phyloP scores from a whole-genome alignment of 495 filamentous ascomycete species.

The Trichoderma virens region DNA sequence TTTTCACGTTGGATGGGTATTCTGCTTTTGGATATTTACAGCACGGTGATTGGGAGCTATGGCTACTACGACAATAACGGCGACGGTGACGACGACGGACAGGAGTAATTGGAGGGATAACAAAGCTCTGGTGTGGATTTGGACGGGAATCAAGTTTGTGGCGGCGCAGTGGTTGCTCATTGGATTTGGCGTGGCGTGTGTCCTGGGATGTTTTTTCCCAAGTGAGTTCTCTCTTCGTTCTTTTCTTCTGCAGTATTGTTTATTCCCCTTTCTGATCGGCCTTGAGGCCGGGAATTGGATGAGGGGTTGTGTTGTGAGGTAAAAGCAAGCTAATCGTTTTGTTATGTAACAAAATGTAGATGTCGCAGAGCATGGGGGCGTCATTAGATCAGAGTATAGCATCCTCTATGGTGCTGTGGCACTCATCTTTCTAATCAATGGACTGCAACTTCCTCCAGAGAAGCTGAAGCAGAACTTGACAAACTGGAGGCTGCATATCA shows the following conservation, averaged over 20 bases:
- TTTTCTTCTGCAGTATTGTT: not conserved
- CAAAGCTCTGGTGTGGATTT: not conserved
- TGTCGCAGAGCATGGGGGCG: conserved; percentile 45
- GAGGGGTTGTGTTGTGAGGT: not conserved
- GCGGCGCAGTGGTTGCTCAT: conserved; percentile 50
- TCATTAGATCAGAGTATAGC: conserved; percentile 46
- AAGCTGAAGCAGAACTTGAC: conserved; percentile 42
- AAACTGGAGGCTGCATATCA: conserved; percentile 46
- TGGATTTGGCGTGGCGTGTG: conserved; percentile 43
- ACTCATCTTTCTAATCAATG: conserved; percentile 48
- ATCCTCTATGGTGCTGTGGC: conserved; percentile 47
- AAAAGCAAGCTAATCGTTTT: not conserved
- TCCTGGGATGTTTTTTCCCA: conserved; percentile 46
- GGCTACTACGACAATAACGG: not conserved
- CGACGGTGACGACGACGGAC: not conserved
- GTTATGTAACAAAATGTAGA: conserved; percentile 18
- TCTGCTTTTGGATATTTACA: not conserved
- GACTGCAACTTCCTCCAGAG: conserved; percentile 43
- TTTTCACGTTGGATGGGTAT: not conserved
- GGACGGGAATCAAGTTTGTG: conserved; percentile 27
- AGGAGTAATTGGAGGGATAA: not conserved
- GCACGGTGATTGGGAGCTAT: not conserved
- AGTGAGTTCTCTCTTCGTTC: conserved; percentile 18
- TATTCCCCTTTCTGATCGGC: not conserved
- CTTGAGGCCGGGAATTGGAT: not conserved